Evolutionary conservation across 306 rosid species (phyloP), one percentile per base, ranked within the genome.

Genomic region (Dryas drummondii): DNA sequence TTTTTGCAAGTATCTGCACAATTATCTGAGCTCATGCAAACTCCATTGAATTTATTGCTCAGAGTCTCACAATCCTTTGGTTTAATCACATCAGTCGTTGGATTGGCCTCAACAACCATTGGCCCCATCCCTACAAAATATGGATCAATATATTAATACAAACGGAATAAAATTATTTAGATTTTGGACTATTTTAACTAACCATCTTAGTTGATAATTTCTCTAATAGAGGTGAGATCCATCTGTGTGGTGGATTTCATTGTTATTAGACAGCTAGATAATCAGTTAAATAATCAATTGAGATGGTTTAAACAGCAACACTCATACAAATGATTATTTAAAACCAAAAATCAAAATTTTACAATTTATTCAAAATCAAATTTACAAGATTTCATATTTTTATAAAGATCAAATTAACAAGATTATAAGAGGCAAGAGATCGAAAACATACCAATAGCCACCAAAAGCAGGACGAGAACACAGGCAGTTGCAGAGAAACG

Each of bases 361-460:
- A 32, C 37, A 32, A 32, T 32, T 1, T 32, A 32, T 32, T 32
- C 2, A 32, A 32, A 32, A 32, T 32, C 37, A 32, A 1, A 32
- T 32, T 1, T 32, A 32, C 37, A 32, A 32, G 37, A 1, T 32
- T 32, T 32, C 37, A 32, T 32, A 32, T 32, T 32, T 32, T 32
- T 47, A 47, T 47, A 2, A 67, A 67, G 13, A 48, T 67, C 17
- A 14, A 26, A 9, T 51, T 15, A 41, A 57, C 5, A 22, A 52
- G 48, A 40, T 16, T 32, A 32, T 32, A 32, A 32, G 48, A 41
- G 27, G 26, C 41, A 40, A 63, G 37, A 52, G 62, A 22, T 22
- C 22, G 22, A 70, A 15, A 9, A 32, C 15, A 52, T 70, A 70
- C 61, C 73, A 3, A 70, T 70, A 37, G 49, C 49, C 58, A 70